Evolutionary conservation across 2,329 filamentous ascomycete genomes (phyloP), one percentile per base, ranked within the genome.

Genomic region (Colletotrichum lupini): DNA sequence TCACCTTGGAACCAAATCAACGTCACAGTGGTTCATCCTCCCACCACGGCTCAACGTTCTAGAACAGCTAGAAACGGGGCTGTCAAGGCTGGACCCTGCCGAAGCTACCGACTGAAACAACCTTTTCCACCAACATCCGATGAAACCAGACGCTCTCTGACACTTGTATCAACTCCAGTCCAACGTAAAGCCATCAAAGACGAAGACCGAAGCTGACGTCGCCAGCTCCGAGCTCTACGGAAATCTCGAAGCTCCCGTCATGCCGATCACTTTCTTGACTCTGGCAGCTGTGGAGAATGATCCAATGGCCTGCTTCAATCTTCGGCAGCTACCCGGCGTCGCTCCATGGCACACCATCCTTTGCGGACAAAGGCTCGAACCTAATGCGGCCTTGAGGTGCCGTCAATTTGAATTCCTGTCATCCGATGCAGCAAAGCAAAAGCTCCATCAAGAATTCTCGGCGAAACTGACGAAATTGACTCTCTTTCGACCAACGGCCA

Each of bases 61-160:
- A 57, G 52, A 65, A 42, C 52, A 12, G 62, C 32, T 30, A 46
- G 5, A 28, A 9, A 14, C 28, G 52, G 62, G 24, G 26, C 32
- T 35, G 32, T 35, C 32, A 35, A 35, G 11, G 11, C 37, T n/a
- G 19, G 32, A 9, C 24, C 35, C 24, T 35, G 19, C 52, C 22
- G 7, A 22, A 24, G 22, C 46, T 32, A 24, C 57, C 32, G 35
- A 49, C 60, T 69, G 67, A 69, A 65, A 69, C 67, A 69, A 11
- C 4, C 52, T 49, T 63, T 56, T n/a, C 24, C 26, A 28, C n/a
- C 67, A 28, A 52, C 24, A 69, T 69, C 24, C 67, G 60, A 65
- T 69, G 67, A 69, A 69, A 69, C 67, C 67, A 57, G 60, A 22
- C 22, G 49, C 35, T 24, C 26, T 69, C 60, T 64, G 60, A 65